Base-by-base conservation (phyloP, 106 monocot species). In the Apostasia ramifera region DNA sequence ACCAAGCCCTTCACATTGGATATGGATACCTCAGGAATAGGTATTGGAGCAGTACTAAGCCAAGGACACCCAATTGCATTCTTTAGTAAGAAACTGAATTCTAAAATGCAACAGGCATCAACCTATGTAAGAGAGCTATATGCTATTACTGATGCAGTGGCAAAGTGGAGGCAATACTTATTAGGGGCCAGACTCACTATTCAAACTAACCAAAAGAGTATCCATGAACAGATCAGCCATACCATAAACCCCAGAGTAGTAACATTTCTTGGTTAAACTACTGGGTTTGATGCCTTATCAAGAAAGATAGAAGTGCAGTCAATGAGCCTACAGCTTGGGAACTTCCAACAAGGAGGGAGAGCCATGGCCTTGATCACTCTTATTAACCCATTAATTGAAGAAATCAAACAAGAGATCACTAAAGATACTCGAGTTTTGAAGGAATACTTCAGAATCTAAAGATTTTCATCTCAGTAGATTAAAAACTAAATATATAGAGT, bases 131-230 rank as follows among this genome's bases (percentile, higher is more conserved):
- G 15, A 15, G 3, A 65, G 15, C 1, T 47, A 2, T 47, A 46
- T 12, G 45, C 65, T 2, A 47, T 65, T n/a, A 1, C 15, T 2
- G 8, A 12, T 1, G 61, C 47, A 49, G 71, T 72, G 6, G 13
- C 26, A 49, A 46, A 61, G 40, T 72, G 60, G 71, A 61, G 71
- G 40, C 64, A 44, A 1, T 73, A 73, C 14, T 44, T 63, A 1
- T 1, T 41, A 4, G 73, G 63, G 44, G 4, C n/a, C 3, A 0
- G 8, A 2, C 64, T 73, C 15, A 73, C 4, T 12, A 54, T 64
- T n/a, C 11, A 13, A 12, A 63, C 73, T 1, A 40, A 64, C 44
- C 73, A 73, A 9, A 37, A 14, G 10, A 64, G 62, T 52, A 8
- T 72, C 0, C 62, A 63, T 42, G 38, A 51, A 6, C 5, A 63